Conservation (phyloP, 257 asterid species). For the Primulina huaijiensis region DNA sequence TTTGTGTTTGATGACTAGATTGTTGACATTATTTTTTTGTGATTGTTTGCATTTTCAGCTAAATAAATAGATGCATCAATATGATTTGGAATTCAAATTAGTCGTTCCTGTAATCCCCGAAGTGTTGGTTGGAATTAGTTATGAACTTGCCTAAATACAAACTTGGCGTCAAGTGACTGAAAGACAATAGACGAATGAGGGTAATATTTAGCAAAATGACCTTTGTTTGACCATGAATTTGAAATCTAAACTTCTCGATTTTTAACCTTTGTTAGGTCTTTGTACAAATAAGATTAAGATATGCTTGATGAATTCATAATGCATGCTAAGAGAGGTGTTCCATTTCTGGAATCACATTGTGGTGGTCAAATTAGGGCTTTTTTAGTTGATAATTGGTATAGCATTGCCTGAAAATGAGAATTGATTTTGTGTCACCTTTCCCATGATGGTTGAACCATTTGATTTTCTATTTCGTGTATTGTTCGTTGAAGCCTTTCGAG, state of each 20-base stretch:
- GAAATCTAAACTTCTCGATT: too few relatives aligned
- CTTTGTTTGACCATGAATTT: too few relatives aligned
- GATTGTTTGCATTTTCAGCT: background rate
- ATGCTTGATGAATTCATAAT: background rate
- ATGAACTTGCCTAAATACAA: too few relatives aligned
- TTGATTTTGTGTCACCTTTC: background rate
- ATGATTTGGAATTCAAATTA: background rate
- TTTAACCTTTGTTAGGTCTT: too few relatives aligned
- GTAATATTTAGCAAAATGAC: too few relatives aligned
- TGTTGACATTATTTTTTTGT: background rate
- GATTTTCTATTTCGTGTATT: background rate
- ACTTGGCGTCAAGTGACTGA: too few relatives aligned
- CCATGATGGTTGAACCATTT: background rate
- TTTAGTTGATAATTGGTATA: background rate
- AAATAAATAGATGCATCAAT: background rate
- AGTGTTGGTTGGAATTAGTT: background rate
- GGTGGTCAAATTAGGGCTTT: background rate
- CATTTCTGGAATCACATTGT: background rate
- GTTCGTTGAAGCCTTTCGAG: background rate
- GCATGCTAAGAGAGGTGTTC: background rate
- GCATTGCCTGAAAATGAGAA: background rate
- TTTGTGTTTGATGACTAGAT: background rate
- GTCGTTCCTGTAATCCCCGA: background rate
- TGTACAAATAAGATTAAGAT: too few relatives aligned
- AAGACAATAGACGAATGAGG: too few relatives aligned